Conservation (phyloP, 345 rosid species). For the Pugionium dolabratum region DNA sequence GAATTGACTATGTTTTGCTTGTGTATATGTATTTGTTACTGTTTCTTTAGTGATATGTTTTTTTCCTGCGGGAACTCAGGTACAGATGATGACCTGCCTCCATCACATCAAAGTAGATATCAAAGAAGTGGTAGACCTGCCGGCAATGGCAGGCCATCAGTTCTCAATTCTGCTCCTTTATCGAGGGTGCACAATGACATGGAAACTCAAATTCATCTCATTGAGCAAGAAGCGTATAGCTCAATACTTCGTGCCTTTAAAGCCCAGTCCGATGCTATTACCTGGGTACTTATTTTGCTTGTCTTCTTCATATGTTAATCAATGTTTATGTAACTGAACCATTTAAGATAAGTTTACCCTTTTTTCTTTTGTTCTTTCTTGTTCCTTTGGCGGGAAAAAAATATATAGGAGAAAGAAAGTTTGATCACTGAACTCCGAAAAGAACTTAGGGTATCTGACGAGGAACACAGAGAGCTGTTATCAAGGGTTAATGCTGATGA, state of each 20-base stretch:
- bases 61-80: constrained; percentile 52
- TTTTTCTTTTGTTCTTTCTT: constrained; percentile 13
- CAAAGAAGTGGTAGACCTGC: constrained; percentile 70
- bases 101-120: constrained; percentile 85
- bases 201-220: constrained; percentile 88
- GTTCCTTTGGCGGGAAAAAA: neutral
- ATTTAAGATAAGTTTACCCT: constrained; percentile 1
- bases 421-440: constrained; percentile 93
- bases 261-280: constrained; percentile 96
- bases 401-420: constrained; percentile 83
- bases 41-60: constrained; percentile 10
- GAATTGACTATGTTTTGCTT: constrained; percentile 10
- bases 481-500: constrained; percentile 90
- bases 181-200: constrained; percentile 76
- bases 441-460: constrained; percentile 95
- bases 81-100: constrained; percentile 98
- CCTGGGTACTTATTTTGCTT: constrained; percentile 69
- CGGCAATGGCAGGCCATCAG: constrained; percentile 85
- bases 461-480: constrained; percentile 86
- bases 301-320: neutral
- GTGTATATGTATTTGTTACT: constrained; percentile 11
- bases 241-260: constrained; percentile 91
- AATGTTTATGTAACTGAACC: constrained; percentile 15
- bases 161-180: constrained; percentile 54
- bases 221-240: constrained; percentile 93